Conservation (phyloP, 352 stramenopile species). For the Phytopythium vexans region DNA sequence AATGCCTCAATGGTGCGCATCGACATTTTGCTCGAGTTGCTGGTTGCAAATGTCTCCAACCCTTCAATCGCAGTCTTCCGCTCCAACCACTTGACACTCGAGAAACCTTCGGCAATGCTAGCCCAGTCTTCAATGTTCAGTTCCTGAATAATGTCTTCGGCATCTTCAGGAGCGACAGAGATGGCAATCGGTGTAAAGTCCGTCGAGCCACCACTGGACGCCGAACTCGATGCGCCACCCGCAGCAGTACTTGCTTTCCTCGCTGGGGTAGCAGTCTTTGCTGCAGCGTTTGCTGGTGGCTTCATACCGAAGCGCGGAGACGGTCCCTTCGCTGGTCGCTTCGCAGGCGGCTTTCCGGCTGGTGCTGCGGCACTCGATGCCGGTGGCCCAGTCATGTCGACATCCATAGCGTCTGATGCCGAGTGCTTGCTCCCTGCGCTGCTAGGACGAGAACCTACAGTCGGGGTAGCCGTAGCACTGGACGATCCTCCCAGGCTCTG, state of each 20-base stretch:
- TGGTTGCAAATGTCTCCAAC: conserved; percentile 55
- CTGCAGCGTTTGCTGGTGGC: conserved; percentile 14
- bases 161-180: conserved; percentile 63
- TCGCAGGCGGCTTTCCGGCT: conserved; percentile 17
- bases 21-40: conserved; percentile 49
- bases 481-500: conserved; percentile 30
- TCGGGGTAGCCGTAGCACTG: conserved; percentile 17
- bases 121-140: conserved; percentile 62
- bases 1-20: conserved; percentile 71
- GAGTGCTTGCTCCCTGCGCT: conserved; percentile 16
- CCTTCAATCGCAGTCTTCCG: conserved; percentile 73
- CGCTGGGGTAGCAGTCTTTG: conserved; percentile 19
- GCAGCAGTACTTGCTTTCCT: conserved; percentile 21
- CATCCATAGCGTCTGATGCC: conserved; percentile 17
- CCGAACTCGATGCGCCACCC: conserved; percentile 7
- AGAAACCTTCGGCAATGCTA: conserved; percentile 53
- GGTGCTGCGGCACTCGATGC: conserved; percentile 1
- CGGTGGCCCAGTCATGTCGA: conserved; percentile 24
- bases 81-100: conserved; percentile 79
- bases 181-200: conserved; percentile 70
- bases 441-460: conserved; percentile 18
- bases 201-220: conserved; percentile 18
- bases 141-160: conserved; percentile 49
- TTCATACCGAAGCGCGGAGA: conserved; percentile 55
- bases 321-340: conserved; percentile 40